Evolutionary conservation across 176 grass and related monocot species (phyloP), one percentile per base, ranked within the genome.

Genomic region (Aegilops bicornis): DNA sequence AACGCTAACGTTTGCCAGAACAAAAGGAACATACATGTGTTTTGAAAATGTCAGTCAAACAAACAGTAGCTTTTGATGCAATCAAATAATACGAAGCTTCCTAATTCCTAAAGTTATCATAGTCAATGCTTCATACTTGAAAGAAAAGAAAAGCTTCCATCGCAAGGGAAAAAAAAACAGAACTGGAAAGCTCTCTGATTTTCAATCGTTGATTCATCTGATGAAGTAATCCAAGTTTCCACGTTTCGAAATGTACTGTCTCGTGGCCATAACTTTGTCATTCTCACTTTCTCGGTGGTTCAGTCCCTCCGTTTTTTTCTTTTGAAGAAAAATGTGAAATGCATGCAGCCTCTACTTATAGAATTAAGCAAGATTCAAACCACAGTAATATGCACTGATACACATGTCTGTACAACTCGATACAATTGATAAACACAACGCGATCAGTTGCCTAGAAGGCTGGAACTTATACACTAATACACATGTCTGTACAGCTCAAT

Each of bases 1-100:
- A 90, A 45, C 5, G 79, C 23, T 89, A 86, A 86, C 64, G 79
- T 90, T 90, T 86, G 63, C 63, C 27, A 86, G 71, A 90, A 82
- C 88, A 83, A 83, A 83, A 72, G 7, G 3, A 39, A 64, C 40
- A 72, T 31, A 15, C 2, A 17, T 4, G 33, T 30, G 24, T 24
- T 42, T 54, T 25, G 10, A 40, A 74, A 82, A 86, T 64, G 22
- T 7, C 2, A 65, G 84, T 90, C 79, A 83, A 83, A 83, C 79
- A 43, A 23, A 32, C 9, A 43, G 8, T 72, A 58, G 54, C 73
- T 73, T 59, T 78, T 43, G 84, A 50, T 64, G 52, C 40, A 33
- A 60, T 65, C 64, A 70, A 31, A 66, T 5, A 76, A n/a, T 16
- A 35, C 6, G 7, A 50, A 20, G 6, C 42, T 22, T 56, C 9